Percentiles rank a stretch among this genome's conserved stretches.
Evolutionary conservation across 208 protist species (phyloP).

Genomic region (Crithidia sp.): DNA sequence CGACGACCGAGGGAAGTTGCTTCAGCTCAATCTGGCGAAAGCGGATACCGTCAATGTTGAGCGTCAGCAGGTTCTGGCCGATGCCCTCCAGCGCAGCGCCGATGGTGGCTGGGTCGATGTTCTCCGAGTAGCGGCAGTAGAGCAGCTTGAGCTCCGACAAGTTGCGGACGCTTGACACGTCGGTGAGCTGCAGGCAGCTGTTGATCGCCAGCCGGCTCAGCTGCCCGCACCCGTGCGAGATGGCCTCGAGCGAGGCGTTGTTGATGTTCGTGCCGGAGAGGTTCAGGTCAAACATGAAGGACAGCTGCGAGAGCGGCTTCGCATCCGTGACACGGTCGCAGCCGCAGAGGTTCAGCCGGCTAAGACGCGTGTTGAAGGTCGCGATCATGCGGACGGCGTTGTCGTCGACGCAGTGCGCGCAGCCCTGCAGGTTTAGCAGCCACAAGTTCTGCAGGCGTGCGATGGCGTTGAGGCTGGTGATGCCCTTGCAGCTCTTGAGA

Average conservation of each 20-base stretch:
- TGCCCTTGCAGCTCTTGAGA: conserved; percentile 64
- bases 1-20: conserved; percentile 29
- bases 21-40: conserved; percentile 47
- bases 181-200: conserved; percentile 64
- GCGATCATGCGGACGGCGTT: conserved; percentile 59
- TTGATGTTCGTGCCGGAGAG: conserved; percentile 58
- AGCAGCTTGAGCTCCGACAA: conserved; percentile 71
- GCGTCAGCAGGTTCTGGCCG: conserved; percentile 58
- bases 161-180: conserved; percentile 45
- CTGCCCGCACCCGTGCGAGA: conserved; percentile 57
- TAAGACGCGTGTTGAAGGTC: conserved; percentile 57
- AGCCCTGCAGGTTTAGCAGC: conserved; percentile 76
- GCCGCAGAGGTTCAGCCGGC: conserved; percentile 75
- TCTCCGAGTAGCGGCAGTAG: conserved; percentile 78
- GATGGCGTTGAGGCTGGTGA: conserved; percentile 61
- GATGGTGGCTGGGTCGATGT: conserved; percentile 60
- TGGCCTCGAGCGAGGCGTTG: conserved; percentile 53
- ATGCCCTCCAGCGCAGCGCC: conserved; percentile 45
- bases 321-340: conserved; percentile 70
- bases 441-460: conserved; percentile 59
- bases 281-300: conserved; percentile 74
- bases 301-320: conserved; percentile 49
- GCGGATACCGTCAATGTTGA: conserved; percentile 73
- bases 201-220: conserved; percentile 78
- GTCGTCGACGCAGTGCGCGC: conserved; percentile 61